Conservation (phyloP, 1,284 basidiomycete genomes). For the Trametes sp. region DNA sequence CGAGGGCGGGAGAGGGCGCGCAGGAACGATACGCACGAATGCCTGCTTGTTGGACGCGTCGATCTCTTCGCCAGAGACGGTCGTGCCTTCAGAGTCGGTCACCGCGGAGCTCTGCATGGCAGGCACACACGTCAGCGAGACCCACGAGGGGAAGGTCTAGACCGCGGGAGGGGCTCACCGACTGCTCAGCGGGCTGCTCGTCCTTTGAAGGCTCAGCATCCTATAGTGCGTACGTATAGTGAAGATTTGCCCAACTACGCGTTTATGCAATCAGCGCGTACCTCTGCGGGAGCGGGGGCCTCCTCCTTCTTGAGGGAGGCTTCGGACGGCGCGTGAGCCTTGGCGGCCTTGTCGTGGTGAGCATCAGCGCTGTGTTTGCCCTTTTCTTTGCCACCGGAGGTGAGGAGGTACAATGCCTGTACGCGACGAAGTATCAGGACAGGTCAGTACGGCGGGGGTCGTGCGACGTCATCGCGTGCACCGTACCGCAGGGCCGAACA, state of each 20-base stretch:
- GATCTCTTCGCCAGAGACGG: conserved; percentile 44
- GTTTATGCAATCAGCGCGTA: background rate
- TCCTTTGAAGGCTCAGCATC: conserved; percentile 28
- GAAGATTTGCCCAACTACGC: background rate
- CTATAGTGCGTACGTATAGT: background rate
- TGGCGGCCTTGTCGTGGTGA: conserved; percentile 14
- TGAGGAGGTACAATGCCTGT: conserved; percentile 28
- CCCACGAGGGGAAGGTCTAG: background rate
- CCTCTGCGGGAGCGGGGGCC: conserved; percentile 12
- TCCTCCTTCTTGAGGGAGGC: conserved; percentile 8
- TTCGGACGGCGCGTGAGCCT: conserved; percentile 16
- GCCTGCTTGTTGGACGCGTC: conserved; percentile 45
- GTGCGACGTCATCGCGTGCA: conserved; percentile 12
- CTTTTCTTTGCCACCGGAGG: conserved; percentile 19
- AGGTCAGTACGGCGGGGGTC: conserved; percentile 1
- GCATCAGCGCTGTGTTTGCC: conserved; percentile 19
- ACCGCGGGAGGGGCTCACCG: conserved; percentile 9
- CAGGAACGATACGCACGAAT: conserved; percentile 37
- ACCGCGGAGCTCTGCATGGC: conserved; percentile 8
- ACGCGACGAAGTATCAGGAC: background rate
- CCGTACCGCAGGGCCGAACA: conserved; percentile 42
- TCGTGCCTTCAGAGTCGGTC: conserved; percentile 44
- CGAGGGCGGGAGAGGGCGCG: background rate
- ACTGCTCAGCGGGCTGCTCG: conserved; percentile 26
- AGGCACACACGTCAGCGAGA: conserved; percentile 12